These are phyloP conservation scores for Telfairia occidentalis DNA, from an alignment of 331 rosid genomes.

Conservation along the genomic window DNA sequence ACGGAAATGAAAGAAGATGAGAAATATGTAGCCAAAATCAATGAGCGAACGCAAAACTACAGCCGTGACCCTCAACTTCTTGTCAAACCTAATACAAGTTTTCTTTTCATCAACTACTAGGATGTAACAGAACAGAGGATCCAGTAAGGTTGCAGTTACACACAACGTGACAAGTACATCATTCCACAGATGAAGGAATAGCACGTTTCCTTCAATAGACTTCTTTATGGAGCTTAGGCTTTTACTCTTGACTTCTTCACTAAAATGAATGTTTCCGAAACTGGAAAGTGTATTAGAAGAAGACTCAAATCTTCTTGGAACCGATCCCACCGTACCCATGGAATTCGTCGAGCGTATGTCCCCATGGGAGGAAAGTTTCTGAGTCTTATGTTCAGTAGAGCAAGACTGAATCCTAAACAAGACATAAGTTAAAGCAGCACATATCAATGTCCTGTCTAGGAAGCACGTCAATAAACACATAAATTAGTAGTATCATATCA, in stretches of 20 bases:
- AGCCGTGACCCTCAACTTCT: not conserved
- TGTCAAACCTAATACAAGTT: slow-evolving; percentile 13
- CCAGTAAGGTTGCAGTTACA: slow-evolving; percentile 11
- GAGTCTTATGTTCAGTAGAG: not conserved
- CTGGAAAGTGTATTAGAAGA: not conserved
- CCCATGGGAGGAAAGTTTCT: not conserved
- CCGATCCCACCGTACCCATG: not conserved
- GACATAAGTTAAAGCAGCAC: not conserved
- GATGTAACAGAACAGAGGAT: slow-evolving; percentile 23
- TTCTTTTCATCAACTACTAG: not conserved
- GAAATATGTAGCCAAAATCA: slow-evolving; percentile 1
- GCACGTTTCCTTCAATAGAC: not conserved
- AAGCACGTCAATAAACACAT: not conserved
- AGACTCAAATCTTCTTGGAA: not conserved
- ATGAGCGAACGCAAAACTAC: not conserved
- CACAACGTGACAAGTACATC: slow-evolving; percentile 8
- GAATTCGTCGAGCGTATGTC: not conserved
- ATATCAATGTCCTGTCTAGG: not conserved
- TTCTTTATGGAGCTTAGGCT: not conserved
- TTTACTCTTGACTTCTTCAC: not conserved
- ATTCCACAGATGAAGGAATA: slow-evolving; percentile 5
- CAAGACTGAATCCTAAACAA: not conserved
- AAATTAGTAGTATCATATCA: not conserved
- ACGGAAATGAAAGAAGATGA: slow-evolving; percentile 9
- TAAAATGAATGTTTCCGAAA: slow-evolving; percentile 1